Evolutionary conservation across 78 protist species (phyloP), one percentile per base, ranked within the genome.

Genomic region (Parvularia atlantis): DNA sequence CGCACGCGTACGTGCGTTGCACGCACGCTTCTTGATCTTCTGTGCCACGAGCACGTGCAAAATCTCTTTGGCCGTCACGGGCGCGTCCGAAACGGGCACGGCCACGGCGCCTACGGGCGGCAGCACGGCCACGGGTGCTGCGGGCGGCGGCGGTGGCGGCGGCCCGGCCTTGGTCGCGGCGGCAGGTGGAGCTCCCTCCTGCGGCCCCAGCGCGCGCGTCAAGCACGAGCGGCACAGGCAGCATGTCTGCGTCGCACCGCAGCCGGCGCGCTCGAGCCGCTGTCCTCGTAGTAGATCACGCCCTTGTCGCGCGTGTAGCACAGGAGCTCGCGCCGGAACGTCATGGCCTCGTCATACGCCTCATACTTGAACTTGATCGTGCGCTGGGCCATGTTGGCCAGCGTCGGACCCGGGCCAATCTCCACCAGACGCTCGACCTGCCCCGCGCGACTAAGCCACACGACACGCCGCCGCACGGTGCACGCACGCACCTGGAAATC

Each of bases 391-490:
- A 84, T 73, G 31, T 17, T 46, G 65, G 48, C 0, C 7, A 84
- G 76, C 17, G 84, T 78, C 41, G 80, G 60, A 4, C 61, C 22
- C 17, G 89, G 89, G 35, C 89, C 89, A 26, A 84, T 46, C 75
- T 84, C 89, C 7, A 84, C 30, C 36, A 84, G 46, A n/a, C 89
- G 75, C 62, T 64, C 56, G 36, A 68, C 26, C 30, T 36, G 28
- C 50, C 16, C 37, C 24, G 46, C 72, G 14, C 37, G 24, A 24
- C 24, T 26, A 24, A 53, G 24, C 58, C 24, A 53, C 58, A 53
- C 24, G 24, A 53, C 24, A 24, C 24, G 24, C 24, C 24, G 24
- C 58, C 24, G 53, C 33, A 66, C 20, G 6, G 19, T 9, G 63
- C n/a, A n/a, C n/a, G n/a, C n/a, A n/a, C n/a, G n/a, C n/a, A n/a